Evolutionary conservation across 2,329 filamentous ascomycete genomes (phyloP).

Genomic region (Pseudopithomyces chartarum): DNA sequence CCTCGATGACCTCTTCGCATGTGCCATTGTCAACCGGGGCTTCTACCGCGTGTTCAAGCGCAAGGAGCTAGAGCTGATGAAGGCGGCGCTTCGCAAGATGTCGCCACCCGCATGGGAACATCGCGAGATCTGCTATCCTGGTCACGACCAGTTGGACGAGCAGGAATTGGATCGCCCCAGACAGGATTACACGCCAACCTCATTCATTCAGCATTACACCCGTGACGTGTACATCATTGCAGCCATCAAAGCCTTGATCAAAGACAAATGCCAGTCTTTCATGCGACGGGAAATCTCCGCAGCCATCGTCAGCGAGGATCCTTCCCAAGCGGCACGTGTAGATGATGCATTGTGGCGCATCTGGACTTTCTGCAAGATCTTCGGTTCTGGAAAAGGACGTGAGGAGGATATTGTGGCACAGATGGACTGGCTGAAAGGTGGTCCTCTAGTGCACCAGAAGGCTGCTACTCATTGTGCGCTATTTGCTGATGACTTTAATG

Average conservation of each 20-base stretch:
- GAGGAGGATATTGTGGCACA: constrained; percentile 65
- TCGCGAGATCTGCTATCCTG: constrained; percentile 61
- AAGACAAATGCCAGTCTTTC: constrained; percentile 59
- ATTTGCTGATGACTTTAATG: constrained; percentile 57
- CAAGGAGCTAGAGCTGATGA: constrained; percentile 60
- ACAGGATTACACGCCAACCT: constrained; percentile 58
- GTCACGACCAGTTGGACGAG: constrained; percentile 48
- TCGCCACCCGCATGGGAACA: constrained; percentile 66
- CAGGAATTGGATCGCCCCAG: constrained; percentile 50
- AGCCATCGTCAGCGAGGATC: constrained; percentile 56
- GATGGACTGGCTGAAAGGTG: constrained; percentile 67
- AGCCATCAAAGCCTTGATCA: constrained; percentile 61
- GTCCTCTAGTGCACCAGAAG: constrained; percentile 55
- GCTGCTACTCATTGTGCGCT: constrained; percentile 52
- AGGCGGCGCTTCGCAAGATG: constrained; percentile 56
- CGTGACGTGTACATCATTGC: constrained; percentile 60
- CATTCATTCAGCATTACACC: constrained; percentile 58
- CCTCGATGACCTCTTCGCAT: constrained; percentile 60
- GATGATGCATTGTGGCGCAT: constrained; percentile 69
- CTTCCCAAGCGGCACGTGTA: constrained; percentile 55
- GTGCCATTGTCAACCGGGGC: constrained; percentile 59
- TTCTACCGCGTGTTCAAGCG: constrained; percentile 64
- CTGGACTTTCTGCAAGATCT: constrained; percentile 69
- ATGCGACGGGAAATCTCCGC: constrained; percentile 61
- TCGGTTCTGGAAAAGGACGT: constrained; percentile 62